Conservation (phyloP, 2,329 filamentous ascomycete species). For the Chaetomium sp. region DNA sequence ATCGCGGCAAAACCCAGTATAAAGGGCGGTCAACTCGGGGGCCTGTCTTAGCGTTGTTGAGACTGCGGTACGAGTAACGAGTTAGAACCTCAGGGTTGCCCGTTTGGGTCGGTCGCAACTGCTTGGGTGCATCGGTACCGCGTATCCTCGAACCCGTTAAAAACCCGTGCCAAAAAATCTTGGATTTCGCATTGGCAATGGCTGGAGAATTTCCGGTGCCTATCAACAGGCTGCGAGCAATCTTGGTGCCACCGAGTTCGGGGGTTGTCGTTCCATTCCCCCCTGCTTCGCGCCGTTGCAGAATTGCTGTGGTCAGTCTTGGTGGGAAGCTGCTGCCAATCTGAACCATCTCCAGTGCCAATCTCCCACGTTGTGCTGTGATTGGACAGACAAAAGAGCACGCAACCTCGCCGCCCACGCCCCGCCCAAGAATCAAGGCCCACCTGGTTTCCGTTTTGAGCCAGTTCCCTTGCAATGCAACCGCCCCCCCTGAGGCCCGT, state of each 20-base stretch:
- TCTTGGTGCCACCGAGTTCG: neutral
- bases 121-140: too few relatives aligned
- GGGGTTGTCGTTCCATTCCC: neutral
- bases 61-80: too few relatives aligned
- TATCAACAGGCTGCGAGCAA: neutral
- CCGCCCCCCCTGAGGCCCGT: neutral
- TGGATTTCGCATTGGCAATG: too few relatives aligned
- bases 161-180: too few relatives aligned
- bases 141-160: too few relatives aligned
- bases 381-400: constrained; percentile 16
- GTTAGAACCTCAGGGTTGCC: too few relatives aligned
- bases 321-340: constrained; percentile 4
- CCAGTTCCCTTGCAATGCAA: neutral
- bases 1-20: too few relatives aligned
- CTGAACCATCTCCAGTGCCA: constrained; percentile 13
- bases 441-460: constrained; percentile 6
- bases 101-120: too few relatives aligned
- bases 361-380: constrained; percentile 20
- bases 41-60: too few relatives aligned
- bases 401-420: constrained; percentile 12
- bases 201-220: neutral
- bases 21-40: too few relatives aligned
- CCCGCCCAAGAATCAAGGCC: neutral
- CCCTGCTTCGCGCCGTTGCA: neutral
- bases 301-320: neutral